Conservation (phyloP, 768 basidiomycete genomes). For the Cystobasidium ongulense region DNA sequence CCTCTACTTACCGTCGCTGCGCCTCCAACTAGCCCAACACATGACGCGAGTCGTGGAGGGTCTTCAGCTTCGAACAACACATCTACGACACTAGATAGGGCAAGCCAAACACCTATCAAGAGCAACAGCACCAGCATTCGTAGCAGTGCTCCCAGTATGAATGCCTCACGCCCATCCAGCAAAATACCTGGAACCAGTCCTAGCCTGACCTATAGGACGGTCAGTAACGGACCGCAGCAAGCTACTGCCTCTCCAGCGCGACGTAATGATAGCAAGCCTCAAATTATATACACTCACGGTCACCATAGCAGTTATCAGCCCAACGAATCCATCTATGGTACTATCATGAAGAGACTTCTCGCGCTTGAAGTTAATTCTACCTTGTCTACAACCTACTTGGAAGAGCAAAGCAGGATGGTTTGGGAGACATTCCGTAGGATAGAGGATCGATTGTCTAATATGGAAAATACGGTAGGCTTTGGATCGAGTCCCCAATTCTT, state of each 20-base stretch:
- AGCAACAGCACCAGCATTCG: no score
- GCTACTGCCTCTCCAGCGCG: not conserved
- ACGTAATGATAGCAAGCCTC: slow-evolving; percentile 27
- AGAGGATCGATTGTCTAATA: slow-evolving; percentile 62
- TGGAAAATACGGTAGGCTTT: slow-evolving; percentile 42
- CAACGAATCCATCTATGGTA: slow-evolving; percentile 90
- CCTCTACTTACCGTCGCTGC: no score
- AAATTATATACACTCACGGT: slow-evolving; percentile 23
- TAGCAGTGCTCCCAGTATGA: not conserved
- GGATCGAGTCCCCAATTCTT: not conserved
- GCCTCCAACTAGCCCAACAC: no score
- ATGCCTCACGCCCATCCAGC: not conserved
- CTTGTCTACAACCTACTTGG: slow-evolving; percentile 72
- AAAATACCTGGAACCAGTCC: not conserved
- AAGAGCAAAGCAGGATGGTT: slow-evolving; percentile 72
- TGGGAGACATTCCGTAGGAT: slow-evolving; percentile 65
- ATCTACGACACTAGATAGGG: no score
- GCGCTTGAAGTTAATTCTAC: slow-evolving; percentile 80
- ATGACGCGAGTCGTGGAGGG: no score
- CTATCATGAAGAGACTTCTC: slow-evolving; percentile 85
- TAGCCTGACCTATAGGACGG: slow-evolving; percentile 3
- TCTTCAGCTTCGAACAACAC: no score
- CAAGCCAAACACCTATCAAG: no score
- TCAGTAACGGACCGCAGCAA: not conserved
- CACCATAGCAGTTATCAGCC: slow-evolving; percentile 28